Percentiles rank a stretch among this genome's conserved stretches.
Evolutionary conservation across 352 stramenopile species (phyloP).

Genomic region (Phytophthora citrophthora): DNA sequence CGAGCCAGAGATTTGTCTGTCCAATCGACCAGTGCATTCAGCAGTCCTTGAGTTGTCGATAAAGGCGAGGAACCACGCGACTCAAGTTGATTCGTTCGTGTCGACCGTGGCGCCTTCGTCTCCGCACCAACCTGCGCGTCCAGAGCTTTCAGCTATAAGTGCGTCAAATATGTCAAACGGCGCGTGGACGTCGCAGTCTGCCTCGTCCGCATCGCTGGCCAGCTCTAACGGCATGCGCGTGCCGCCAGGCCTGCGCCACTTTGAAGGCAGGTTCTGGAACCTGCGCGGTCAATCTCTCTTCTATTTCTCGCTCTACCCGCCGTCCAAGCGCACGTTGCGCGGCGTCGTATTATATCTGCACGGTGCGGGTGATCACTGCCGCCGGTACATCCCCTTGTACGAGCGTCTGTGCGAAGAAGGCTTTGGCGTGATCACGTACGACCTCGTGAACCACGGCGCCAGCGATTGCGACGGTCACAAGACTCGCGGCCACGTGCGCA

Average conservation of each 20-base stretch:
- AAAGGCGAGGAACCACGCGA: conserved; percentile 3
- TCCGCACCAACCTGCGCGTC: background rate
- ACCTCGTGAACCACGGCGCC: conserved; percentile 48
- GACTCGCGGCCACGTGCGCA: conserved; percentile 39
- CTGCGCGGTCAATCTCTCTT: conserved; percentile 38
- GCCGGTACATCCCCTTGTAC: conserved; percentile 48
- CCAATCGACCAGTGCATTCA: conserved; percentile 10
- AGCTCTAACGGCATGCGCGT: conserved; percentile 31
- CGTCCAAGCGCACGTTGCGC: conserved; percentile 22
- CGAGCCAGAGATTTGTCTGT: conserved; percentile 19
- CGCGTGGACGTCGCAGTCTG: conserved; percentile 13
- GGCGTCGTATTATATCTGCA: conserved; percentile 54
- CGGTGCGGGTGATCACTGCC: conserved; percentile 47
- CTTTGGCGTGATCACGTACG: conserved; percentile 52
- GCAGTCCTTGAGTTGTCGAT: conserved; percentile 16
- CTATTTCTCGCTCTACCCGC: conserved; percentile 47
- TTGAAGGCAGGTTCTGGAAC: conserved; percentile 44
- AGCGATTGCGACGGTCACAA: conserved; percentile 43
- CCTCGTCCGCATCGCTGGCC: conserved; percentile 12
- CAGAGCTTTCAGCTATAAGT: background rate
- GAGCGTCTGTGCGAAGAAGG: conserved; percentile 43
- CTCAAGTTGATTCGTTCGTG: conserved; percentile 13
- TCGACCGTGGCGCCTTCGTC: conserved; percentile 7
- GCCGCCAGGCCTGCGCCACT: conserved; percentile 34
- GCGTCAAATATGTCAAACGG: conserved; percentile 8